phyloP scores from a whole-genome alignment of 345 rosid species.

The Lagerstroemia speciosa region DNA sequence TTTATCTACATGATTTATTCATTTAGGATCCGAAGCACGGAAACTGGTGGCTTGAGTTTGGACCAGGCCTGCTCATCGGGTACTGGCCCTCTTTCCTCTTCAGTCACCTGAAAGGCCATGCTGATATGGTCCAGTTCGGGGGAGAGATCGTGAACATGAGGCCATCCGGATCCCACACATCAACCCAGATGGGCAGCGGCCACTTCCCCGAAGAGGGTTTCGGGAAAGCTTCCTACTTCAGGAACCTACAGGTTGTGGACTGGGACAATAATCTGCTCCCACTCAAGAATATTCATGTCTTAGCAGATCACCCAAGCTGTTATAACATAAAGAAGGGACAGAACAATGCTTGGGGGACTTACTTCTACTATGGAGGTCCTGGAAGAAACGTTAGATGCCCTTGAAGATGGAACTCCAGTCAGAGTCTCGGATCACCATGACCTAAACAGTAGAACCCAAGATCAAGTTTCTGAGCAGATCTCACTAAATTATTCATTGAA shows the following conservation, averaged over 20 bases:
- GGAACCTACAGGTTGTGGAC: constrained; percentile 83
- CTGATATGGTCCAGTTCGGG: constrained; percentile 94
- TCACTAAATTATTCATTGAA: too few species aligned
- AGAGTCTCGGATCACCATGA: too few species aligned
- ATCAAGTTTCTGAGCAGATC: too few species aligned
- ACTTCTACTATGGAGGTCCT: constrained; percentile 95
- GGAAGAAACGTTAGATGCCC: constrained; percentile 87
- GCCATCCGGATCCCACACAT: constrained; percentile 72
- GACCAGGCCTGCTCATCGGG: constrained; percentile 75
- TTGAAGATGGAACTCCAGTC: constrained; percentile 5
- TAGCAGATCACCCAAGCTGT: constrained; percentile 87
- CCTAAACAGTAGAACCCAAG: too few species aligned
- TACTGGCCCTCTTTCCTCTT: constrained; percentile 92
- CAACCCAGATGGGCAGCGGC: constrained; percentile 97
- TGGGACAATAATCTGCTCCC: constrained; percentile 93
- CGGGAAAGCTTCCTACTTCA: constrained; percentile 78
- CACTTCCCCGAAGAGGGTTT: constrained; percentile 88
- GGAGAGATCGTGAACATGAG: constrained; percentile 83
- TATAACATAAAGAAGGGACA: constrained; percentile 83
- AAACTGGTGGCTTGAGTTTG: constrained; percentile 95
- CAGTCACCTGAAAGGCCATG: constrained; percentile 79
- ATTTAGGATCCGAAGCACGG: constrained; percentile 95
- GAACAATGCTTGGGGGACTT: constrained; percentile 82
- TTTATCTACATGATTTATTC: background rate
- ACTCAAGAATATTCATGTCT: constrained; percentile 44